phyloP scores from a whole-genome alignment of 371 early-diverging fungal species.

The Saksenaea vasiformis region DNA sequence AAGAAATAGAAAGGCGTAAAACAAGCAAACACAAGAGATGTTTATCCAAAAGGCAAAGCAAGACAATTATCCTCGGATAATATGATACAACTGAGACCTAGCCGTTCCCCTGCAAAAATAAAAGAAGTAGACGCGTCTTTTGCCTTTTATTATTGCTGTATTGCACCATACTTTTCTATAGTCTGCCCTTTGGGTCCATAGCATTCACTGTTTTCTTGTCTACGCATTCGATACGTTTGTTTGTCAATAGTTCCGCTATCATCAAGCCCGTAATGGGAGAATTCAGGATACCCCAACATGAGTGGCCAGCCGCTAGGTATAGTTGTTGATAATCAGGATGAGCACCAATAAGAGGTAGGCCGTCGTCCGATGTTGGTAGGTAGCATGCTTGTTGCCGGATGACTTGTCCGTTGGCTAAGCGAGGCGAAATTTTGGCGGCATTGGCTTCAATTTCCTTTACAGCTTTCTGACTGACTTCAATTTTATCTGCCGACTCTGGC shows the following conservation, averaged over 20 bases:
- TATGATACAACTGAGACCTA: conserved; percentile 3
- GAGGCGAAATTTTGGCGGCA: conserved; percentile 42
- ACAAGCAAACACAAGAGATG: background rate
- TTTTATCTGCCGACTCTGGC: conserved; percentile 43
- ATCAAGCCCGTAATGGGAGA: conserved; percentile 70
- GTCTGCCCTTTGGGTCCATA: conserved; percentile 15
- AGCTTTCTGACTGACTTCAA: conserved; percentile 33
- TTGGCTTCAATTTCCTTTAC: conserved; percentile 24
- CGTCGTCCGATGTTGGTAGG: conserved; percentile 58
- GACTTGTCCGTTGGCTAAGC: conserved; percentile 18
- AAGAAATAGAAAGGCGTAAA: background rate
- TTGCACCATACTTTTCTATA: background rate
- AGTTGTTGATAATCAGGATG: conserved; percentile 51
- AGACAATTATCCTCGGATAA: background rate
- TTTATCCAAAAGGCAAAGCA: background rate
- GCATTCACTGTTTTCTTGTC: conserved; percentile 20
- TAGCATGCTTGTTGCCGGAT: conserved; percentile 62
- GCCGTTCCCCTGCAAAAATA: background rate
- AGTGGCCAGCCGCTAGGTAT: conserved; percentile 68
- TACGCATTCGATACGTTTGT: conserved; percentile 42
- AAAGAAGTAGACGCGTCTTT: background rate
- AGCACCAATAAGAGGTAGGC: conserved; percentile 61
- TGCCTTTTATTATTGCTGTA: background rate
- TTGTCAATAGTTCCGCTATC: conserved; percentile 62
- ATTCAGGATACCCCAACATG: conserved; percentile 76